phyloP scores from a whole-genome alignment of 371 early-diverging fungal genomes.

The Lichtheimia ornata region DNA sequence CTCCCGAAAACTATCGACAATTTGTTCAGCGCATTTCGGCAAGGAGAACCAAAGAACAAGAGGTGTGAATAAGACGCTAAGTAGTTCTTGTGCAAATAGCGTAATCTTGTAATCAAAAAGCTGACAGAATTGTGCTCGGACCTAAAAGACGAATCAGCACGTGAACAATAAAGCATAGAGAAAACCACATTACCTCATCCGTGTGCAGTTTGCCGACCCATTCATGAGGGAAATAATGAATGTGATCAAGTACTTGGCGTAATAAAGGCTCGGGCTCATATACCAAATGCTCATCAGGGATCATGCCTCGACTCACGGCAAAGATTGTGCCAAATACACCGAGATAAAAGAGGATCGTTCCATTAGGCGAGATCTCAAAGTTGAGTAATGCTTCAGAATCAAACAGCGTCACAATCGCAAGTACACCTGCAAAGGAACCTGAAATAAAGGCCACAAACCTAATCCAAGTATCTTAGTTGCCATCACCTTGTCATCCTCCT shows the following conservation, averaged over 20 bases:
- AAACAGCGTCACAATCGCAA: constrained; percentile 79
- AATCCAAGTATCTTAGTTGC: neutral
- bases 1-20: constrained; percentile 93
- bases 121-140: constrained; percentile 77
- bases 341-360: constrained; percentile 89
- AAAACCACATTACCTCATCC: constrained; percentile 55
- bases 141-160: constrained; percentile 35
- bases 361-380: constrained; percentile 86
- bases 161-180: neutral
- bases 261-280: constrained; percentile 83
- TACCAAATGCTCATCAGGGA: constrained; percentile 79
- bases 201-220: constrained; percentile 90
- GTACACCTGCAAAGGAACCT: constrained; percentile 87
- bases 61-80: constrained; percentile 85
- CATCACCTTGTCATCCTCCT: neutral
- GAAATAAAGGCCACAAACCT: constrained; percentile 90
- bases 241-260: constrained; percentile 77
- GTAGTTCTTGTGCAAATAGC: constrained; percentile 81
- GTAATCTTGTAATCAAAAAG: constrained; percentile 82
- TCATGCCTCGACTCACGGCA: constrained; percentile 82
- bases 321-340: constrained; percentile 87
- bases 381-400: constrained; percentile 87
- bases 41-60: constrained; percentile 82
- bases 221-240: constrained; percentile 87
- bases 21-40: constrained; percentile 74